phyloP scores from a whole-genome alignment of 495 filamentous ascomycete species.

The Hypoxylon cercidicola region DNA sequence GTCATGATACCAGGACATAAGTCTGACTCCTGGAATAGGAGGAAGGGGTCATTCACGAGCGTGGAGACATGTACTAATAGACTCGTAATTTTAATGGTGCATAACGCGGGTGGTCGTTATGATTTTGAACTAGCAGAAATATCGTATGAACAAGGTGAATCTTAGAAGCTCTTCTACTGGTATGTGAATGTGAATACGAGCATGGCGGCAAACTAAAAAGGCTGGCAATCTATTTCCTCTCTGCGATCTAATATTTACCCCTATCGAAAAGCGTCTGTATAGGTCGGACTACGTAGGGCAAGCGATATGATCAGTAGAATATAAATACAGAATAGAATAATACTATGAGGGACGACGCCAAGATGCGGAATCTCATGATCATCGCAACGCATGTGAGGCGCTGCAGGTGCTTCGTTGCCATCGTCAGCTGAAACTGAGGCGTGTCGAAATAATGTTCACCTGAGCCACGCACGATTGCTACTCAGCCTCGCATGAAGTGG shows the following conservation, averaged over 20 bases:
- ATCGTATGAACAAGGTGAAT: background rate
- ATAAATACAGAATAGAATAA: too few species aligned
- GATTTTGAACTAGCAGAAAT: slow-evolving; percentile 16
- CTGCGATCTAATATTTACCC: too few species aligned
- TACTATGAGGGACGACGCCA: too few species aligned
- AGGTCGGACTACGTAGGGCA: background rate
- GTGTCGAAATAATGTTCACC: slow-evolving; percentile 2
- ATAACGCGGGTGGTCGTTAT: slow-evolving; percentile 28
- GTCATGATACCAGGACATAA: slow-evolving; percentile 33
- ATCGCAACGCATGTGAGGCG: slow-evolving; percentile 31
- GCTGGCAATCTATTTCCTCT: too few species aligned
- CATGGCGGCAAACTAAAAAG: background rate
- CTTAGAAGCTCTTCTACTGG: background rate
- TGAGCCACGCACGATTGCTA: slow-evolving; percentile 25
- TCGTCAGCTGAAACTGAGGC: slow-evolving; percentile 32
- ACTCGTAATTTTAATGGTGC: slow-evolving; percentile 40
- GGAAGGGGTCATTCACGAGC: slow-evolving; percentile 12
- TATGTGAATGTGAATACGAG: background rate
- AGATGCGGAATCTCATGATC: slow-evolving; percentile 19
- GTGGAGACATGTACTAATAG: slow-evolving; percentile 27
- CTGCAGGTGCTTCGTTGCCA: slow-evolving; percentile 25
- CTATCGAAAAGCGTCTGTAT: too few species aligned
- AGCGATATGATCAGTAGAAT: background rate
- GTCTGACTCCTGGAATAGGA: slow-evolving; percentile 22
- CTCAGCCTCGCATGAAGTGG: slow-evolving; percentile 27